phyloP scores from a whole-genome alignment of 2,329 filamentous ascomycete species.

The Clonostachys solani region DNA sequence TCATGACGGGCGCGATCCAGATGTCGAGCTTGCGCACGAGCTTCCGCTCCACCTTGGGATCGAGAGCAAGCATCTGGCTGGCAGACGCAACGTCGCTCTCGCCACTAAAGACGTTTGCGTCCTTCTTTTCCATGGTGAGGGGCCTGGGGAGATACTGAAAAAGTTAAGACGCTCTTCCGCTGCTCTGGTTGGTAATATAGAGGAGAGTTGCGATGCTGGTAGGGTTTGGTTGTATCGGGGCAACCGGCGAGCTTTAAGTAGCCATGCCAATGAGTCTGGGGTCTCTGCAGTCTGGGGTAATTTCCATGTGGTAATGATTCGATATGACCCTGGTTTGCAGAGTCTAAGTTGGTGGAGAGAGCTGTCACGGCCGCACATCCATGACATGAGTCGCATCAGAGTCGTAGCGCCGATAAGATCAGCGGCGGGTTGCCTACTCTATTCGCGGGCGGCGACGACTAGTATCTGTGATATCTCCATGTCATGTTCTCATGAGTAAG shows the following conservation, averaged over 20 bases:
- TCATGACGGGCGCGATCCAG: slow-evolving; percentile 18
- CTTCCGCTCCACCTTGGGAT: slow-evolving; percentile 10
- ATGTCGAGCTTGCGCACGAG: slow-evolving; percentile 22
- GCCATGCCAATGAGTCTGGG: not conserved
- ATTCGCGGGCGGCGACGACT: too few species aligned
- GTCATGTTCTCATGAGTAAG: too few species aligned
- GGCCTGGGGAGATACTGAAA: not conserved
- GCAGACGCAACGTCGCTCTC: not conserved
- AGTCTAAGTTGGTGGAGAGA: too few species aligned
- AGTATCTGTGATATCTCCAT: too few species aligned
- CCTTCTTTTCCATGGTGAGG: not conserved
- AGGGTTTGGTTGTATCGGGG: not conserved
- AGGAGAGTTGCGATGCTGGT: not conserved
- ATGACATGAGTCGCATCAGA: too few species aligned
- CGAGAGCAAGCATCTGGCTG: slow-evolving; percentile 1
- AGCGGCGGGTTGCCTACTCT: too few species aligned
- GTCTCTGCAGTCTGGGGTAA: not conserved
- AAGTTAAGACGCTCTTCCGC: not conserved
- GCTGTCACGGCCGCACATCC: too few species aligned
- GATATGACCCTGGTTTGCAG: too few species aligned
- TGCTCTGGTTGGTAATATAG: too few species aligned
- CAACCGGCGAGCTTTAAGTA: not conserved
- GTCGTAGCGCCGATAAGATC: too few species aligned
- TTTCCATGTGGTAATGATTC: too few species aligned
- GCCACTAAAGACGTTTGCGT: not conserved